phyloP scores from a whole-genome alignment of 1,139 yeast genomes.

The Kodamaea arcana region DNA sequence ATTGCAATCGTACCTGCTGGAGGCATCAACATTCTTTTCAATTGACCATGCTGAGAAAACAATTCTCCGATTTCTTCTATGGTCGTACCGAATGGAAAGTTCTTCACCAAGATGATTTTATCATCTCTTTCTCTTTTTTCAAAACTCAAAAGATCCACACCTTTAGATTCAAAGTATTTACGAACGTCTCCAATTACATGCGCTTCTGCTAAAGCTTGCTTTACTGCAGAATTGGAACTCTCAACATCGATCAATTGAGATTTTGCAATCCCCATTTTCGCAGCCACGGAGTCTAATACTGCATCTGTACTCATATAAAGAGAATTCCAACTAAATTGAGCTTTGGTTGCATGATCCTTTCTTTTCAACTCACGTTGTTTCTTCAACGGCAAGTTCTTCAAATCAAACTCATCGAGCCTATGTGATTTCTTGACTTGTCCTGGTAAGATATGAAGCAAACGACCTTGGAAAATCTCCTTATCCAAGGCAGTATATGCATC shows the following conservation, averaged over 20 bases:
- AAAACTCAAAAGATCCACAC: conserved; percentile 78
- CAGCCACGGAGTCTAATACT: conserved; percentile 84
- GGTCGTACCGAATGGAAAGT: conserved; percentile 84
- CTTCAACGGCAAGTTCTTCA: conserved; percentile 85
- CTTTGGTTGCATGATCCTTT: conserved; percentile 77
- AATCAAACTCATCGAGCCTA: conserved; percentile 80
- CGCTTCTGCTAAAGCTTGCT: conserved; percentile 96
- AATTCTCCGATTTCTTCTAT: conserved; percentile 76
- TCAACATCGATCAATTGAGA: conserved; percentile 84
- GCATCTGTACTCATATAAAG: conserved; percentile 89
- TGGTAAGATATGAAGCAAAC: conserved; percentile 84
- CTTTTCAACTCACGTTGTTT: conserved; percentile 83
- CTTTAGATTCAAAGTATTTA: conserved; percentile 76
- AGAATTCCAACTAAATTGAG: conserved; percentile 94
- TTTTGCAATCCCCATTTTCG: conserved; percentile 76
- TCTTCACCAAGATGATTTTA: conserved; percentile 74
- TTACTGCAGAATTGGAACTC: conserved; percentile 86
- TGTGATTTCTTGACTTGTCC: conserved; percentile 79
- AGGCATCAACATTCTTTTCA: conserved; percentile 84
- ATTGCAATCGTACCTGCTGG: conserved; percentile 97
- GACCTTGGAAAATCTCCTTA: conserved; percentile 90
- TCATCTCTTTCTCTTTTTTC: conserved; percentile 76
- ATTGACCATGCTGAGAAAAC: conserved; percentile 74
- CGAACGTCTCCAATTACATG: conserved; percentile 91
- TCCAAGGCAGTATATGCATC: conserved; percentile 71